Evolutionary conservation across 441 rosid genomes (phyloP), one percentile per base, ranked within the genome.

Genomic region (Dalechampia spathulata): DNA sequence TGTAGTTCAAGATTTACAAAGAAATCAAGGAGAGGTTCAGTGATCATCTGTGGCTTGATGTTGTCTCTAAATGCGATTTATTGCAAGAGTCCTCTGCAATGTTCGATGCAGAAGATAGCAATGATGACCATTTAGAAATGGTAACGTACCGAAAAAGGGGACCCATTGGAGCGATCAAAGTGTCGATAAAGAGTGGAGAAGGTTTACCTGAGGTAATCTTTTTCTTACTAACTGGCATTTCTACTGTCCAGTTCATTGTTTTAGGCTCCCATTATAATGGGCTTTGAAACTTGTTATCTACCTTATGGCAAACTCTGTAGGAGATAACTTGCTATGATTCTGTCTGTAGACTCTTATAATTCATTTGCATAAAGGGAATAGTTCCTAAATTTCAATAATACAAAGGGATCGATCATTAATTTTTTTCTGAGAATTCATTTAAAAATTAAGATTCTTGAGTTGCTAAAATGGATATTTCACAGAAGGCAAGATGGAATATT

Each of bases 41-140:
- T 21, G 72, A 77, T 66, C 85, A 77, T 72, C 71, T 86, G 57
- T 89, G 99, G 96, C 72, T 89, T 63, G 97, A 93, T 69, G 95
- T 85, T 54, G 72, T 89, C 37, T 93, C 97, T 10, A 93, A 93
- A 73, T 82, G 90, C 45, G 99, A 93, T 73, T 62, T 93, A 61
- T 65, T 87, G 74, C 72, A 75, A 76, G 85, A 72, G 49, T 64
- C 87, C 60, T 78, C 81, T 11, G 78, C 69, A 58, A 52, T 77
- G 39, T 83, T 75, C 57, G 65, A 70, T 64, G 69, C 85, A 14
- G 95, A 87, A 68, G 79, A 82, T 52, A 65, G 28, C 46, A 60
- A 78, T 56, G 56, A 52, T 5, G 83, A 77, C 53, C 54, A 82
- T 25, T 64, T 25, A 30, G 97, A 82, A 62, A 71, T 78, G 76